Percentiles rank a stretch among this genome's conserved stretches.
Conservation (phyloP, 2,329 filamentous ascomycete species). For the Rutstroemia sp. region DNA sequence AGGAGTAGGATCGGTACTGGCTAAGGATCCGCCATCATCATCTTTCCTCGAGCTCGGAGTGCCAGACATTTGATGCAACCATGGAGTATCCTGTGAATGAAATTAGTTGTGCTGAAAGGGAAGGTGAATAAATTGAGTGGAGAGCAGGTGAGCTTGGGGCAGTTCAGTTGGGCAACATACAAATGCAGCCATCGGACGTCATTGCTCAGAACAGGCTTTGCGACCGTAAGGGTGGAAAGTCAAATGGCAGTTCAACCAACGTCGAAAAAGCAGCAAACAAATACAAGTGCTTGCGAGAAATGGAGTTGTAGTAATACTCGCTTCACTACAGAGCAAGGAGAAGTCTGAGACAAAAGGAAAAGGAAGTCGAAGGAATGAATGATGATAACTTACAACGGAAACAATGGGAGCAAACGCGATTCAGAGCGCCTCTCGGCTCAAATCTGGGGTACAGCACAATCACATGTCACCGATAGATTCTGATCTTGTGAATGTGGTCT, state of each 20-base stretch:
- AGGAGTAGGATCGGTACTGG: slow-evolving; percentile 36
- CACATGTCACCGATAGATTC: slow-evolving; percentile 6
- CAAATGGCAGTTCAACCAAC: neutral
- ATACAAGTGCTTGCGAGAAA: neutral
- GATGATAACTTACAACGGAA: neutral
- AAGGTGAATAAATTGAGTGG: neutral
- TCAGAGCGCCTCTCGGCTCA: neutral
- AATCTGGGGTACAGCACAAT: slow-evolving; percentile 7
- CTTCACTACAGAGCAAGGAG: neutral
- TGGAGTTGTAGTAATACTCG: no score
- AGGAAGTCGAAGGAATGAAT: neutral
- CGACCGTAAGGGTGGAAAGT: neutral
- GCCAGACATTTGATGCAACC: slow-evolving; percentile 29
- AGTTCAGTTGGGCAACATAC: slow-evolving; percentile 17
- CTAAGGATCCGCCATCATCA: slow-evolving; percentile 21
- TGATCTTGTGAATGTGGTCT: neutral
- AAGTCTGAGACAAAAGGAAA: neutral
- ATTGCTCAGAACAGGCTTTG: slow-evolving; percentile 20
- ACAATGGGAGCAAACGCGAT: neutral
- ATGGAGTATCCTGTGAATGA: slow-evolving; percentile 28
- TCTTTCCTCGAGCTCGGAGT: slow-evolving; percentile 25
- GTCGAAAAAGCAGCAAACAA: neutral
- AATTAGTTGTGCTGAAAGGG: slow-evolving; percentile 9
- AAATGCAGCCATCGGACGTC: slow-evolving; percentile 31
- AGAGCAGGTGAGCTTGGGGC: slow-evolving; percentile 5